Evolutionary conservation across 2,329 filamentous ascomycete species (phyloP).

Genomic region (Pyrenochaeta sp.): DNA sequence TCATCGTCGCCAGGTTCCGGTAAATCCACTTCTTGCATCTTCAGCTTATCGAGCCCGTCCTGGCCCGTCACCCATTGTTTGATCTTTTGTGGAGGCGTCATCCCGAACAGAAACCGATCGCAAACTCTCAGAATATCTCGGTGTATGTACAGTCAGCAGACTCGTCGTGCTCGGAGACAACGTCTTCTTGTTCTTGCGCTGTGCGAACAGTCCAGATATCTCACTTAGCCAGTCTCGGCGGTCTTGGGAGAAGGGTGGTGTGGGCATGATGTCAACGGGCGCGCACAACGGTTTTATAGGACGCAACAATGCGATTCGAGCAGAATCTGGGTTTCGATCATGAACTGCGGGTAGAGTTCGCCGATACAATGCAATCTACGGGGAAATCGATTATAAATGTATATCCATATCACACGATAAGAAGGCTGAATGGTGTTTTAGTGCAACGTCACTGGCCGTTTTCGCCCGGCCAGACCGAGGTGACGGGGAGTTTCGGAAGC

Average conservation of each 20-base stretch:
- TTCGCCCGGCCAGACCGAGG: constrained; percentile 27
- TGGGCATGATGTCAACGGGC: constrained; percentile 35
- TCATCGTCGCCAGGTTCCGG: constrained; percentile 49
- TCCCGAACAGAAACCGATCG: constrained; percentile 18
- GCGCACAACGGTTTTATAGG: constrained; percentile 5
- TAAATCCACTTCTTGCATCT: constrained; percentile 41
- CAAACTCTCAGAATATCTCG: constrained; percentile 9
- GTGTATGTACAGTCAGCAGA: constrained; percentile 3
- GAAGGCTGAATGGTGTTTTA: constrained; percentile 71
- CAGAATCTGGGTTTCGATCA: constrained; percentile 7
- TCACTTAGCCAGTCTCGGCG: constrained; percentile 46
- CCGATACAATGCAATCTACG: constrained; percentile 15
- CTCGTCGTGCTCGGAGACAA: constrained; percentile 15
- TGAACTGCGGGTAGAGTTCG: constrained; percentile 13
- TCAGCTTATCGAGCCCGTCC: constrained; percentile 53
- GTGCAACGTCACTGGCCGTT: constrained; percentile 72
- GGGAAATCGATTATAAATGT: constrained; percentile 26
- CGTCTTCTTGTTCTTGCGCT: constrained; percentile 21
- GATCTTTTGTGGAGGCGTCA: constrained; percentile 37
- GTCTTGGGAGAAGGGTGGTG: constrained; percentile 45
- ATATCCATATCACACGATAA: constrained; percentile 67
- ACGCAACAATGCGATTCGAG: constrained; percentile 11
- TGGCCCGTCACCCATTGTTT: constrained; percentile 54
- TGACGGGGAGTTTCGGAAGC: constrained; percentile 15
- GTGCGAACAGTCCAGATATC: constrained; percentile 35